Base-by-base conservation (phyloP, 805 yeast species). In the Cyberlindnera maclurae region DNA sequence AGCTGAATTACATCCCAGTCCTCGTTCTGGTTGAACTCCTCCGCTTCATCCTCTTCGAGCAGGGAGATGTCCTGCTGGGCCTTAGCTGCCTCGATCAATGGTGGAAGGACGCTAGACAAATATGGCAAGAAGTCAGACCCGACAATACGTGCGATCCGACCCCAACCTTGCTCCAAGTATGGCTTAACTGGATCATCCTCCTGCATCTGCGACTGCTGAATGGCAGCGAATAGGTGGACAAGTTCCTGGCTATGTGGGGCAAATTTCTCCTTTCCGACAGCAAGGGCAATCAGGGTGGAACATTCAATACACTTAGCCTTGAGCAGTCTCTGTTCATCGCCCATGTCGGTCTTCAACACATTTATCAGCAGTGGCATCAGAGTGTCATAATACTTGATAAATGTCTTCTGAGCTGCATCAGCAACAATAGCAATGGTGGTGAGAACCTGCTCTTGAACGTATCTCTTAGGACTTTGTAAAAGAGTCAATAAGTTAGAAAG, bases 401-500 rank as follows among this genome's bases (percentile, higher is more conserved):
- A 93, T 55, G 82, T 83, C 45, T 73, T 73, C 61, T 87, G 87
- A 4, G 97, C 96, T 12, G 96, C 94, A 63, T 90, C 97, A 2
- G 98, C 98, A 48, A 90, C 89, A 49, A 89, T 85, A 15, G 97
- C 96, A 60, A 93, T 89, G 0, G 97, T 93, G 10, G 97, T 89
- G 41, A 93, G 71, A 12, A 89, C 97, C 66, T 93, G 98, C 58
- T 93, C 98, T 64, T 93, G 97, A 33, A 93, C 96, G 54, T 88
- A 93, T 48, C 88, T 74, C 60, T 88, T 86, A 29, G 94, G 93
- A 42, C 89, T 76, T 58, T 84, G 88, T 41, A 93, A 70, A 18
- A 90, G 67, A 1, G 76, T 79, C 40, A 93, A 68, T 46, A 93
- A 67, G 50, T 85, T 82, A 26, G 77, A 71, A 41, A 93, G 68